Percentiles rank a stretch among this genome's conserved stretches.
Evolutionary conservation across 2,329 filamentous ascomycete species (phyloP).

Genomic region (Diaporthe aspalathi): DNA sequence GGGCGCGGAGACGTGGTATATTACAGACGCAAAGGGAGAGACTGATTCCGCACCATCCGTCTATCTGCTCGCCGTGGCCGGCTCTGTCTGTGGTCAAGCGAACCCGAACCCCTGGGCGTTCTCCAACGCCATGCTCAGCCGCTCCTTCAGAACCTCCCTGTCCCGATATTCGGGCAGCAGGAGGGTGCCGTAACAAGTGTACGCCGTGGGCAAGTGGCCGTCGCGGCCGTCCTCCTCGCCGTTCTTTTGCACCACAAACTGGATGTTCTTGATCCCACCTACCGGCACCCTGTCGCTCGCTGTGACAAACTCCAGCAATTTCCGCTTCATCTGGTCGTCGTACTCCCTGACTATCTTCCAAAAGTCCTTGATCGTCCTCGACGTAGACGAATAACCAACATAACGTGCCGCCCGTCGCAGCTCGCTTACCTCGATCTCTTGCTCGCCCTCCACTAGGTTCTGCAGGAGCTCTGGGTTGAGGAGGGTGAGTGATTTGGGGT

Average conservation of each 20-base stretch:
- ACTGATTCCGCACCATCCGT: background rate
- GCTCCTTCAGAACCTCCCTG: conserved; percentile 76
- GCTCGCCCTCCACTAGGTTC: conserved; percentile 83
- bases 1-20: background rate
- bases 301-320: conserved; percentile 92
- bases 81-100: conserved; percentile 51
- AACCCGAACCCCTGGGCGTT: conserved; percentile 92
- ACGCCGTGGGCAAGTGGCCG: conserved; percentile 81
- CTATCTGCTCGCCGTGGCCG: background rate
- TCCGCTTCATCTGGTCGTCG: conserved; percentile 75
- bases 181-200: conserved; percentile 93
- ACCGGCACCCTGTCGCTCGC: conserved; percentile 91
- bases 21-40: background rate
- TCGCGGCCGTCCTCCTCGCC: conserved; percentile 67
- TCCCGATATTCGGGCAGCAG: conserved; percentile 85
- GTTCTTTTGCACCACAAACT: conserved; percentile 86
- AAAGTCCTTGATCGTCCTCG: conserved; percentile 80
- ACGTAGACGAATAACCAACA: conserved; percentile 79
- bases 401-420: conserved; percentile 80
- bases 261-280: conserved; percentile 82
- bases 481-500: conserved; percentile 76
- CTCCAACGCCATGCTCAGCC: conserved; percentile 85
- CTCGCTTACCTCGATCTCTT: conserved; percentile 81
- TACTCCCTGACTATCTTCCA: conserved; percentile 82
- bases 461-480: conserved; percentile 79